Base-by-base conservation (phyloP, 1,284 basidiomycete genomes). In the Leccinum variabile region DNA sequence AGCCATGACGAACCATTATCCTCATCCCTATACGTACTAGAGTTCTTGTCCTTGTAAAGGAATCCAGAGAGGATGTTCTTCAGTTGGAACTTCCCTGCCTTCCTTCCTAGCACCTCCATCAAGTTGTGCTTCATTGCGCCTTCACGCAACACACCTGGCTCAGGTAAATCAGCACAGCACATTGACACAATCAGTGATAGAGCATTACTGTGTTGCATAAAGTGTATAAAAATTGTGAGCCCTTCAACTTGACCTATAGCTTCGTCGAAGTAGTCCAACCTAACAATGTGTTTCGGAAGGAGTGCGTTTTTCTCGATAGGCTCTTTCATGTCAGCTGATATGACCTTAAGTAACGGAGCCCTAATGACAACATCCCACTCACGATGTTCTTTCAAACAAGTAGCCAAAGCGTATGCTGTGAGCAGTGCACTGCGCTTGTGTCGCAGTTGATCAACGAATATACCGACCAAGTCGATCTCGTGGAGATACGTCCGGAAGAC, bases 21-120 rank as follows among this genome's bases (percentile, higher is more conserved):
- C 22, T 22, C 41, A 35, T 46, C 14, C 7, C 0, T n/a, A 41
- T 1, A 35, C 66, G 9, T 49, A 73, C 69, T 60, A 65, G 5
- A 30, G 28, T 63, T 52, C 4, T 46, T 72, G 2, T 72, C 60
- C 59, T 73, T 60, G 18, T 61, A 64, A 32, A 71, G 61, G 10
- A 72, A n/a, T 52, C 69, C 63, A 2, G 70, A 72, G 49, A 70
- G 61, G 5, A 60, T 57, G n/a, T 72, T 63, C 6, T 67, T 68
- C 7, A 57, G 11, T 10, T 56, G 61, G 0, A 63, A 62, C 13
- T 52, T 57, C 14, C 22, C 59, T 2, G 72, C 50, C 53, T 73
- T 71, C 14, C 1, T 22, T 2, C 54, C n/a, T 22, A 73, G 32
- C 41, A 73, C 61, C 25, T 64, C 22, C 0, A 58, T 62, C 18